A percentile compares a stretch with the other conserved stretches of the same genome.
Conservation (phyloP, 257 asterid genomes). For the Solanum tarijense region DNA sequence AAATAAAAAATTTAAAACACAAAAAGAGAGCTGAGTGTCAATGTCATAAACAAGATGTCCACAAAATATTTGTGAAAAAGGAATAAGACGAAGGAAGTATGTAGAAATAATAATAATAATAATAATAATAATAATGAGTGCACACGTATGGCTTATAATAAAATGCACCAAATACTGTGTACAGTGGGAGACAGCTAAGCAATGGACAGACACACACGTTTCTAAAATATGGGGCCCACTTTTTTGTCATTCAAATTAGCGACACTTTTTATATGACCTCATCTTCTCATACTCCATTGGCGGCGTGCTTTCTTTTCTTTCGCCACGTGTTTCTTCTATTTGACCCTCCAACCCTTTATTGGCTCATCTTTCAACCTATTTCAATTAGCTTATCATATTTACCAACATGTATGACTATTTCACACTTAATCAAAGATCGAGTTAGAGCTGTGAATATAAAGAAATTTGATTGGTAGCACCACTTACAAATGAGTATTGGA, state of each 20-base stretch:
- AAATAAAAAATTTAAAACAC: not conserved
- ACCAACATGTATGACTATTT: too few species aligned
- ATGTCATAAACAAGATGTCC: too few species aligned
- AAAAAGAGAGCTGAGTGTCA: not conserved
- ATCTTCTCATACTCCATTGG: not conserved
- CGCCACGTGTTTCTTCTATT: not conserved
- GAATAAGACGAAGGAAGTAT: not conserved
- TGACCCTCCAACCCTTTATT: not conserved
- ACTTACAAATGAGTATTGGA: fast-evolving
- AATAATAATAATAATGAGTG: not conserved
- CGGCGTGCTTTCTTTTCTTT: slow-evolving; percentile 14
- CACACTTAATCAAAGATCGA: fast-evolving
- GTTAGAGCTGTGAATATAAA: fast-evolving
- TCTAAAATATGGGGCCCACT: not conserved
- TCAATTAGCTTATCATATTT: too few species aligned
- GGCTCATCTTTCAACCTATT: not conserved
- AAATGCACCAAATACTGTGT: not conserved
- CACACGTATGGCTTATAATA: slow-evolving; percentile 1
- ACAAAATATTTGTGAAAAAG: too few species aligned
- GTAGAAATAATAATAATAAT: not conserved
- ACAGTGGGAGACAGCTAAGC: slow-evolving; percentile 35
- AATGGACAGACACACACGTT: slow-evolving; percentile 18
- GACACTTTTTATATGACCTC: slow-evolving; percentile 4
- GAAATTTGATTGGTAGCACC: fast-evolving
- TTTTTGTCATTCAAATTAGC: not conserved